Evolutionary conservation across 2,329 filamentous ascomycete species (phyloP).

Genomic region (Ophiosphaerella narmari): DNA sequence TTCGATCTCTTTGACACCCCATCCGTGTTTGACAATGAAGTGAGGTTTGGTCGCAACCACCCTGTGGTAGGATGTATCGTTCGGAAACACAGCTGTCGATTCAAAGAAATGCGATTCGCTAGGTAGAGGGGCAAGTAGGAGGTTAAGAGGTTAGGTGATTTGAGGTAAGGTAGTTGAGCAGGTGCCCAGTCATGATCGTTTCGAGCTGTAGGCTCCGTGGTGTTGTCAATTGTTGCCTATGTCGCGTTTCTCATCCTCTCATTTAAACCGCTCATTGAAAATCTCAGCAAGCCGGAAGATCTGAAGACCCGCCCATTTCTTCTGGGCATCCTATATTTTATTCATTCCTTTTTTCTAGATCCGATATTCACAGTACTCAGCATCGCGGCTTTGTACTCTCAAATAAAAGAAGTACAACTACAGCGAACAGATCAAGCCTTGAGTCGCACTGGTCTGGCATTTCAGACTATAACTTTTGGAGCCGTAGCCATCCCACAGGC

Average conservation of each 20-base stretch:
- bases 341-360: too few relatives aligned
- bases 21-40: constrained; percentile 11
- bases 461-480: constrained; percentile 1
- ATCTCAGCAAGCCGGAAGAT: too few relatives aligned
- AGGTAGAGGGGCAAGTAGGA: constrained; percentile 9
- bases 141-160: background rate
- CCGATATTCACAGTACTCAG: too few relatives aligned
- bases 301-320: too few relatives aligned
- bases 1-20: constrained; percentile 8
- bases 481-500: background rate
- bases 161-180: constrained; percentile 8
- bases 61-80: constrained; percentile 9
- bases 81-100: constrained; percentile 8
- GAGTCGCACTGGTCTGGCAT: background rate
- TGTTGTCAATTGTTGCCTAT: too few relatives aligned
- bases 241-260: too few relatives aligned
- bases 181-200: constrained; percentile 2
- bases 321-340: too few relatives aligned
- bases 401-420: background rate
- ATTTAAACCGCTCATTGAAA: too few relatives aligned
- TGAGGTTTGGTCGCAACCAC: constrained; percentile 9
- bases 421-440: background rate
- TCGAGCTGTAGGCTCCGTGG: background rate
- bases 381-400: constrained; percentile 2
- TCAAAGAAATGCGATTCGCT: constrained; percentile 7